Base-by-base conservation (phyloP, 2,329 filamentous ascomycete genomes). In the Colletotrichum sidae region DNA sequence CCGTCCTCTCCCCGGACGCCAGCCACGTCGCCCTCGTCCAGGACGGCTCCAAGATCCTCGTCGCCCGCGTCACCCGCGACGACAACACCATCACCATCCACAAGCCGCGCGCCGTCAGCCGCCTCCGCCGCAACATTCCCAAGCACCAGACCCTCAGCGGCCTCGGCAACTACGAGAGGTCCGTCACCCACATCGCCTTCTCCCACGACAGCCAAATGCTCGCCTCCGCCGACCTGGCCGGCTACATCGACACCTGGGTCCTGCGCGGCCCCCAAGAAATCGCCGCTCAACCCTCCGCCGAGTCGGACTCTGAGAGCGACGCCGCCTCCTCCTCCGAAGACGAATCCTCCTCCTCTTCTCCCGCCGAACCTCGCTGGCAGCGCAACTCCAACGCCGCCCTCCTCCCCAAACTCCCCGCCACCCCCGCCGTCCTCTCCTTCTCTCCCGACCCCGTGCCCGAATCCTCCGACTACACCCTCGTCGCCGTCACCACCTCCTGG, bases 231-330 rank as follows among this genome's bases (percentile, higher is more conserved):
- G 95, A 97, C 75, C 79, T 97, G 56, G 90, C 91, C 47, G 96
- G 96, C 47, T 93, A 90, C 76, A 83, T 98, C 38, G 94, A 98
- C 74, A 93, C 90, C 15, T 99, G 94, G 92, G 80, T 93, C 2
- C 78, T 97, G 15, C 15, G 44, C 44, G 15, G 59, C 42, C 75
- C 72, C 25, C 25, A 25, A 25, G 25, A 25, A 25, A 25, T 25
- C 35, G 74, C 75, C 8, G 69, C 68, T 3, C 71, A 76, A 34
- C 60, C 67, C 13, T 76, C 79, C 67, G 72, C 60, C 64, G 62
- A 67, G 52, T 71, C 72, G 63, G 41, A 45, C 13, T 66, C 70
- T 15, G 67, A 69, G 46, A 61, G 61, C 51, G 65, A 69, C 34
- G 55, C 77, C 50, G 77, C 73, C 17, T 80, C 78, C 6, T 70